Evolutionary conservation across 768 basidiomycete species (phyloP).

Genomic region (Pholiota molesta): DNA sequence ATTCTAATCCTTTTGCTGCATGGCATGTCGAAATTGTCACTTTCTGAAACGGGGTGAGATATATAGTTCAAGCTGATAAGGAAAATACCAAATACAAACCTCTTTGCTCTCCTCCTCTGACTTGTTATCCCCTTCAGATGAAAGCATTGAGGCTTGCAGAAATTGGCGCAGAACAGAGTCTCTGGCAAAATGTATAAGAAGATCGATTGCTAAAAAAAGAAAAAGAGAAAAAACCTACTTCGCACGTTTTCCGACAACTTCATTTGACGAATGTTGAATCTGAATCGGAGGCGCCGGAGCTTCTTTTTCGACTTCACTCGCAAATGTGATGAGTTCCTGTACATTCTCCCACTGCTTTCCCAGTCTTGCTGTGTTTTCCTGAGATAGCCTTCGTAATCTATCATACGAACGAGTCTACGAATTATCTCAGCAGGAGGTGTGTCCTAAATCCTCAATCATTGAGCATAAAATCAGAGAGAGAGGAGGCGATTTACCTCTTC

Average conservation of each 20-base stretch:
- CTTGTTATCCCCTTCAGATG: constrained; percentile 74
- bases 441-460: constrained; percentile 42
- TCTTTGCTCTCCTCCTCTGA: constrained; percentile 51
- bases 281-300: neutral
- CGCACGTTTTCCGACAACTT: neutral
- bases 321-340: constrained; percentile 80
- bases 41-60: constrained; percentile 41
- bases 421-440: constrained; percentile 66
- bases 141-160: constrained; percentile 80
- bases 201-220: neutral
- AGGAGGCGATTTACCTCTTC: constrained; percentile 44
- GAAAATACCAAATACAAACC: constrained; percentile 29
- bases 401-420: constrained; percentile 52
- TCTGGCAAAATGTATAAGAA: constrained; percentile 25
- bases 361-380: constrained; percentile 73
- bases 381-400: constrained; percentile 70
- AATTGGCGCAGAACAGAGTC: constrained; percentile 69
- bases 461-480: neutral
- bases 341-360: constrained; percentile 87
- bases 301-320: constrained; percentile 54
- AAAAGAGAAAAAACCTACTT: neutral
- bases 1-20: constrained; percentile 89
- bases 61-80: neutral
- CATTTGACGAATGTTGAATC: neutral
- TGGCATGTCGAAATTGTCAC: constrained; percentile 88